These are phyloP conservation scores for Fusarium pseudoanthophilum DNA, from an alignment of 2,329 filamentous ascomycete species.

Conservation along the genomic window DNA sequence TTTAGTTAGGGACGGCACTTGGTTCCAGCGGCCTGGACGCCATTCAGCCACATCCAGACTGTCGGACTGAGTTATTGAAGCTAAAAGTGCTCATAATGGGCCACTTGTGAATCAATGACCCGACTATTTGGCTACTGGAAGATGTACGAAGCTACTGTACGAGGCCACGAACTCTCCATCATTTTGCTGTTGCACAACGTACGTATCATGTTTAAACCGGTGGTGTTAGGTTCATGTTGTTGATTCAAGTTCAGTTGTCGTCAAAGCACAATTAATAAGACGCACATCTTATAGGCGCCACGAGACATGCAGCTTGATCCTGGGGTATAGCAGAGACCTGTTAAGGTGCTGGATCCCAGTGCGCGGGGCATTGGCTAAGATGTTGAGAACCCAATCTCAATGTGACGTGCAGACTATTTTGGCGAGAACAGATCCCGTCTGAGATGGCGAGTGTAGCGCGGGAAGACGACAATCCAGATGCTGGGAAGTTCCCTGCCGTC, in stretches of 20 bases:
- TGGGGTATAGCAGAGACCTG: constrained; percentile 16
- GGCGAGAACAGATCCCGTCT: neutral
- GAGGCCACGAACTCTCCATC: neutral
- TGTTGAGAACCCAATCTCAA: constrained; percentile 11
- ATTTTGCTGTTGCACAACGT: neutral
- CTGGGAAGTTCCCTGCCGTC: constrained; percentile 25
- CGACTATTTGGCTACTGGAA: constrained; percentile 8
- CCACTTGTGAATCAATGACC: constrained; percentile 12
- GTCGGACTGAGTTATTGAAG: constrained; percentile 24
- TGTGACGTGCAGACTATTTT: neutral
- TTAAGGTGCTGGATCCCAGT: constrained; percentile 8
- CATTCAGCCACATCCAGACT: constrained; percentile 30
- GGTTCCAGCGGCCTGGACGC: constrained; percentile 14
- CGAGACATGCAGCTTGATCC: constrained; percentile 18
- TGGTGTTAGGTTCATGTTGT: neutral
- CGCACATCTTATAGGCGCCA: constrained; percentile 4
- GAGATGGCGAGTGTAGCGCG: neutral
- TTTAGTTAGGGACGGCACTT: constrained; percentile 22
- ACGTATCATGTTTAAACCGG: neutral
- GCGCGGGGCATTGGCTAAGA: constrained; percentile 1
- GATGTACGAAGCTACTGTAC: neutral
- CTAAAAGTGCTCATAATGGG: constrained; percentile 10
- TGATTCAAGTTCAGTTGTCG: neutral
- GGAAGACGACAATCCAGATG: neutral
- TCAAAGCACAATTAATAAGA: neutral